These are phyloP conservation scores for Salix purpurea DNA, from an alignment of 345 rosid genomes.

Conservation along the genomic window DNA sequence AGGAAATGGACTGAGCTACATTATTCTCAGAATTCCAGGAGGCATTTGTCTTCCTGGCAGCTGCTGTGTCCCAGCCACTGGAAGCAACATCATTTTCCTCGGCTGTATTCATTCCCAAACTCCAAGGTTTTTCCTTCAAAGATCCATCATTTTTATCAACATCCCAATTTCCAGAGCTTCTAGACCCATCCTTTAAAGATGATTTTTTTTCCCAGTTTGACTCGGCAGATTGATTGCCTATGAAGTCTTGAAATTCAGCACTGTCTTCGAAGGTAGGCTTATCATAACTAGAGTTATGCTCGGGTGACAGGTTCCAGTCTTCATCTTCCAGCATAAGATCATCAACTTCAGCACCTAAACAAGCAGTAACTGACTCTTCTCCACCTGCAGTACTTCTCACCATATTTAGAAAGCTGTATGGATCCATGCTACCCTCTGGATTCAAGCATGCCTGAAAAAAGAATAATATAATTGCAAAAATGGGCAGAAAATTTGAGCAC, in stretches of 20 bases:
- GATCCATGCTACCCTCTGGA: slow-evolving; percentile 45
- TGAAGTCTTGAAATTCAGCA: slow-evolving; percentile 31
- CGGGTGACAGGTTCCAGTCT: slow-evolving; percentile 76
- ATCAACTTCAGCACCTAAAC: slow-evolving; percentile 75
- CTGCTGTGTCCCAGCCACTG: slow-evolving; percentile 7
- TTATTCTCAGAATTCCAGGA: slow-evolving; percentile 16
- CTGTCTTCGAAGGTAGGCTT: slow-evolving; percentile 66
- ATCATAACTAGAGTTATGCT: slow-evolving; percentile 42
- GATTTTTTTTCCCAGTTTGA: slow-evolving; percentile 42
- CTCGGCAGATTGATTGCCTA: slow-evolving; percentile 31
- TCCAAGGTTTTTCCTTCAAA: slow-evolving; percentile 2
- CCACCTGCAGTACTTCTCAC: slow-evolving; percentile 41
- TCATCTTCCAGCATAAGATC: slow-evolving; percentile 46
- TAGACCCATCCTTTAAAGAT: slow-evolving; percentile 16
- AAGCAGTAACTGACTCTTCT: slow-evolving; percentile 42
- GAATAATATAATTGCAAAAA: neutral
- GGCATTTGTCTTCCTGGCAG: slow-evolving; percentile 25
- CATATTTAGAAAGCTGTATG: slow-evolving; percentile 71
- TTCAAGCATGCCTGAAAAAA: slow-evolving; percentile 45
- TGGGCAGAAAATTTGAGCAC: neutral
- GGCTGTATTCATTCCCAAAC: slow-evolving; percentile 19
- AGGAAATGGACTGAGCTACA: slow-evolving; percentile 14
- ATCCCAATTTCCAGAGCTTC: slow-evolving; percentile 35
- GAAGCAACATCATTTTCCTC: slow-evolving; percentile 15
- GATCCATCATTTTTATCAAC: neutral